Base-by-base conservation (phyloP, 108 stramenopile genomes). In the Fragilariopsis cylindrus region DNA sequence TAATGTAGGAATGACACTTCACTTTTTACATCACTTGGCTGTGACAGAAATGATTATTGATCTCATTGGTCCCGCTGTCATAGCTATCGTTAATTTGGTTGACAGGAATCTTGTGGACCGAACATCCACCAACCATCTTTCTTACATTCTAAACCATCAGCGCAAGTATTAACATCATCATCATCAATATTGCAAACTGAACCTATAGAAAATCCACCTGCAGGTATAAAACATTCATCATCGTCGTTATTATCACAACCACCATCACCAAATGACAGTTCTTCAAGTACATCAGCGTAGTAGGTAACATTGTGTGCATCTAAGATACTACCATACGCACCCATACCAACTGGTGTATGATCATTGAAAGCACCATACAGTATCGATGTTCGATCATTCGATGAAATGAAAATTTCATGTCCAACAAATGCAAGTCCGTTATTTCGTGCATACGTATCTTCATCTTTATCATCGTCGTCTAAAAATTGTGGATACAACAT, bases 341-440 rank as follows among this genome's bases (percentile, higher is more conserved):
- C n/a, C 9, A 40, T 60, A 9, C 40, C 3, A 11, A 9, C 58
- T 7, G 16, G 4, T 30, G 0, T 41, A 11, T 60, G 58, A 4
- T 4, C 58, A n/a, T 60, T 40, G n/a, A 60, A 30, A 40, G 15
- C 58, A 11, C 58, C 58, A 8, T 41, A n/a, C 39, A 60, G 4
- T 9, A 60, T 40, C 16, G 58, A 60, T 3, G 58, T 41, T 11
- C 40, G 58, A 30, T 60, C 16, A 30, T 21, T 9, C 58, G 58
- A 4, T 30, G 9, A 41, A 11, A 60, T 9, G 41, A 60, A 60
- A 40, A 60, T 9, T 30, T 60, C 58, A 60, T 41, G 41, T 7
- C 58, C 58, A 4, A 60, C 19, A 60, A 60, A 60, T 30, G 58
- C 58, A 7, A 60, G 58, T 30, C 58, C 58, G 1, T 40, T 40